Evolutionary conservation across 805 yeast species (phyloP), one percentile per base, ranked within the genome.

Genomic region (Teunomyces cretensis): DNA sequence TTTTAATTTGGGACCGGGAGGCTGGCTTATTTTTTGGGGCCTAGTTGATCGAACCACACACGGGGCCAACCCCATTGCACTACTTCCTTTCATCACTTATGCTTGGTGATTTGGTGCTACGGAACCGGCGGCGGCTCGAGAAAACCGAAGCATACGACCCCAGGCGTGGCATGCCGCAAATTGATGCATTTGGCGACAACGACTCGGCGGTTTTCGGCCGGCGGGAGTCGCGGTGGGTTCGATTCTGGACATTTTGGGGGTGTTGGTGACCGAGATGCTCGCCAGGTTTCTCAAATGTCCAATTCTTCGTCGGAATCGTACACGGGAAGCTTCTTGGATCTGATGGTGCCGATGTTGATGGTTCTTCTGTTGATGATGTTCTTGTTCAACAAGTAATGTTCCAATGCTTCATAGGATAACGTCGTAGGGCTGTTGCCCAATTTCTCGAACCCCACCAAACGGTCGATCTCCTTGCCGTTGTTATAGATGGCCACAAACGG

Each of bases 381-480:
- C 41, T 49, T 44, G 31, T 35, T 37, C n/a, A 50, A 38, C 28
- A 60, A 46, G 22, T 33, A 48, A 7, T 41, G 39, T 55, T 86
- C 91, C 48, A 87, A 64, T 2, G 70, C 55, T 35, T 69, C 74
- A 7, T 77, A 53, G 2, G 70, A 56, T 53, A 84, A 81, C 33
- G 70, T 75, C 41, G 74, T 71, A 2, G 72, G 65, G 41, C 74
- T 66, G 30, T 59, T 55, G 24, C 81, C 78, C 36, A 88, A 64
- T 27, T 77, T 75, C 42, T 82, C 83, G 55, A 88, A 84, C 5
- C 96, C 96, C 4, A 87, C 74, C 4, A 87, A 56, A 48, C 88
- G 65, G 11, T 75, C 72, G 3, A 69, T 58, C 53, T 86, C 92
- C 36, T 72, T 62, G 1, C 91, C 91, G 30, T 76, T 67, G 9